A percentile compares a stretch with the other conserved stretches of the same genome.
Evolutionary conservation across 148 eudicot species (phyloP).

Genomic region (Vaccinium myrtillus): DNA sequence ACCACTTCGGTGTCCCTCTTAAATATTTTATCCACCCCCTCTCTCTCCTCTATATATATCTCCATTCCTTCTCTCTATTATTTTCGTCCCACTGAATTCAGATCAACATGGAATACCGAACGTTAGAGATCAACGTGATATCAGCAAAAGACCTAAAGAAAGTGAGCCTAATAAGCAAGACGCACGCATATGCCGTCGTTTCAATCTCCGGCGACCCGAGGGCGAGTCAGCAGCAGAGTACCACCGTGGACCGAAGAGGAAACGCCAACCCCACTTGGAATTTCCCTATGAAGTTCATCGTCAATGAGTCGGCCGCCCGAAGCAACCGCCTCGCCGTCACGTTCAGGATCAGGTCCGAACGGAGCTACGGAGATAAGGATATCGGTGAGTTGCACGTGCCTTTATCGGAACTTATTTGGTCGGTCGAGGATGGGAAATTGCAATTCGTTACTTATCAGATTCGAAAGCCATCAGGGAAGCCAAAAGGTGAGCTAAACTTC

Average conservation of each 20-base stretch:
- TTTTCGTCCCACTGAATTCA: background rate
- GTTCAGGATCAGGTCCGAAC: conserved; percentile 39
- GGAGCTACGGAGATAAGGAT: conserved; percentile 45
- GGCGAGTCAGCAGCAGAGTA: conserved; percentile 30
- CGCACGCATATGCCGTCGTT: conserved; percentile 53
- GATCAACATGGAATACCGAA: conserved; percentile 42
- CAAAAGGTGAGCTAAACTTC: conserved; percentile 57
- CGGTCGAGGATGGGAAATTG: conserved; percentile 11
- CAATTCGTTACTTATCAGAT: conserved; percentile 57
- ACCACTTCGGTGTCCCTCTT: too few relatives aligned
- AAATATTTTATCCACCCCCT: too few relatives aligned
- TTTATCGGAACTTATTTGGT: conserved; percentile 40
- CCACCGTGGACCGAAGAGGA: conserved; percentile 38
- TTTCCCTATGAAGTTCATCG: conserved; percentile 35
- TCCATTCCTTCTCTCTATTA: background rate
- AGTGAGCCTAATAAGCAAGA: conserved; percentile 40
- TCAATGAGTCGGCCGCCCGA: conserved; percentile 37
- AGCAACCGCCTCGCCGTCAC: conserved; percentile 32
- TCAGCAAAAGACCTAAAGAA: conserved; percentile 52
- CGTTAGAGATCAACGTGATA: conserved; percentile 40
- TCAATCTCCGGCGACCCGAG: conserved; percentile 30
- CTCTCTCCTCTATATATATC: background rate
- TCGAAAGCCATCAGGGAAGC: conserved; percentile 44
- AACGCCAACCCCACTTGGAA: conserved; percentile 63
- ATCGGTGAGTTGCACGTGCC: conserved; percentile 69